Conservation (phyloP, 2,329 filamentous ascomycete genomes). For the Pyrenophora graminea region DNA sequence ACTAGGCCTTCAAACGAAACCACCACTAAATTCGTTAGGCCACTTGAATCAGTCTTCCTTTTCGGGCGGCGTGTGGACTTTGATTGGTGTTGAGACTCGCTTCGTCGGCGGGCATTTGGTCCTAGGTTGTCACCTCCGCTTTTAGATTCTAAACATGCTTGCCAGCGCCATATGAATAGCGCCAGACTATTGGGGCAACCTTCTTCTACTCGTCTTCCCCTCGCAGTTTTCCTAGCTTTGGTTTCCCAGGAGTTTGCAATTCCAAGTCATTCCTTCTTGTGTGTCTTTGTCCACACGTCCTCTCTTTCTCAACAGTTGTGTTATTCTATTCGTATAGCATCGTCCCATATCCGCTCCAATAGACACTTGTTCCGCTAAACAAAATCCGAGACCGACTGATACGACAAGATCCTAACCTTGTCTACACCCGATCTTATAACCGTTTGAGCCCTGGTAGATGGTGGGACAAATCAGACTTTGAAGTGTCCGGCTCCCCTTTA, state of each 20-base stretch:
- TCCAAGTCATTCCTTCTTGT: slow-evolving; percentile 32
- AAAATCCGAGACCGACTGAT: background rate
- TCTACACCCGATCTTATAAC: too few relatives aligned
- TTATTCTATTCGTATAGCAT: slow-evolving; percentile 7
- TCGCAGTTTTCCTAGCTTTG: slow-evolving; percentile 24
- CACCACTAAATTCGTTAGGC: slow-evolving; percentile 30
- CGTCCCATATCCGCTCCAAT: slow-evolving; percentile 19
- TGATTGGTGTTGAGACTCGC: slow-evolving; percentile 31
- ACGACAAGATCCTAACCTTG: slow-evolving; percentile 8
- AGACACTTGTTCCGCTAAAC: slow-evolving; percentile 11
- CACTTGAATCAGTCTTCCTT: slow-evolving; percentile 24
- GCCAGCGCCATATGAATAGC: slow-evolving; percentile 30
- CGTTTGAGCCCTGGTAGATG: too few relatives aligned
- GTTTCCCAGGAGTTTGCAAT: slow-evolving; percentile 23
- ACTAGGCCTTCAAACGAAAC: slow-evolving; percentile 26
- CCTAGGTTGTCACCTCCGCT: slow-evolving; percentile 36
- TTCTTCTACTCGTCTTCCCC: slow-evolving; percentile 35
- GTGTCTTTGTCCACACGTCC: slow-evolving; percentile 43
- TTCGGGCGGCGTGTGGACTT: slow-evolving; percentile 21
- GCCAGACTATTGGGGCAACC: slow-evolving; percentile 28
- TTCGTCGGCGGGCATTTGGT: slow-evolving; percentile 25
- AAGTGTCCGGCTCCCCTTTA: background rate
- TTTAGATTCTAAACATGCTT: slow-evolving; percentile 40
- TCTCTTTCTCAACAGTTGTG: slow-evolving; percentile 29
- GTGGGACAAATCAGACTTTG: background rate